A percentile compares a stretch with the other conserved stretches of the same genome.
Evolutionary conservation across 495 filamentous ascomycete species (phyloP).

Genomic region (Lichenothelia convexa): DNA sequence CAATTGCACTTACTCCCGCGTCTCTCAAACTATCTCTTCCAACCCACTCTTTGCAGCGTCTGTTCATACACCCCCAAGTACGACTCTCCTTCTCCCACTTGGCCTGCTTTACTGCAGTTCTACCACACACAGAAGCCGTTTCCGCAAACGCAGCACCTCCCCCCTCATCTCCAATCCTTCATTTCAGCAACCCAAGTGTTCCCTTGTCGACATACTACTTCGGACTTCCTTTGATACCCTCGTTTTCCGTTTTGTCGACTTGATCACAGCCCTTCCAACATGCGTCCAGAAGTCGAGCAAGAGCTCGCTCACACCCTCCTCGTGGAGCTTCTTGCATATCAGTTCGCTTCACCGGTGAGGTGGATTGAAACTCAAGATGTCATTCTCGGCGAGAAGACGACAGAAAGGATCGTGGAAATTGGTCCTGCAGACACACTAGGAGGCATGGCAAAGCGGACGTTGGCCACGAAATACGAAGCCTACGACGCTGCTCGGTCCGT

Average conservation of each 20-base stretch:
- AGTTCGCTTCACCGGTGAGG: conserved; percentile 95
- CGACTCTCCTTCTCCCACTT: no score
- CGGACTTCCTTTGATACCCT: no score
- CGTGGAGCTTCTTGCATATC: conserved; percentile 95
- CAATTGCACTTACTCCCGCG: no score
- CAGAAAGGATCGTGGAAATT: conserved; percentile 94
- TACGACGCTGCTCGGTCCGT: conserved; percentile 93
- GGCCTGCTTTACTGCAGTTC: no score
- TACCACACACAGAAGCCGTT: no score
- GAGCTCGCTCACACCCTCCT: conserved; percentile 94
- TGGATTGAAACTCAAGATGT: conserved; percentile 99
- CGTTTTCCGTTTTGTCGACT: neutral
- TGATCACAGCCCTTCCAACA: conserved; percentile 26
- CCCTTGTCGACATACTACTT: neutral
- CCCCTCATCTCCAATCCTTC: neutral
- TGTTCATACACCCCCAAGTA: no score
- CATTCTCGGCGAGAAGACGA: conserved; percentile 83
- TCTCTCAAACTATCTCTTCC: no score
- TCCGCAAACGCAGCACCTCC: neutral
- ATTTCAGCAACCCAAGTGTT: no score
- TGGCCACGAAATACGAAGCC: conserved; percentile 96
- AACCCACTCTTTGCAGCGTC: no score
- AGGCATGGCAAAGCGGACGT: conserved; percentile 90
- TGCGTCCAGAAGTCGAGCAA: conserved; percentile 97
- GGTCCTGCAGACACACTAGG: conserved; percentile 96